These are phyloP conservation scores for Pseudonitzschia multistriata DNA, from an alignment of 108 stramenopile species.

Conservation along the genomic window DNA sequence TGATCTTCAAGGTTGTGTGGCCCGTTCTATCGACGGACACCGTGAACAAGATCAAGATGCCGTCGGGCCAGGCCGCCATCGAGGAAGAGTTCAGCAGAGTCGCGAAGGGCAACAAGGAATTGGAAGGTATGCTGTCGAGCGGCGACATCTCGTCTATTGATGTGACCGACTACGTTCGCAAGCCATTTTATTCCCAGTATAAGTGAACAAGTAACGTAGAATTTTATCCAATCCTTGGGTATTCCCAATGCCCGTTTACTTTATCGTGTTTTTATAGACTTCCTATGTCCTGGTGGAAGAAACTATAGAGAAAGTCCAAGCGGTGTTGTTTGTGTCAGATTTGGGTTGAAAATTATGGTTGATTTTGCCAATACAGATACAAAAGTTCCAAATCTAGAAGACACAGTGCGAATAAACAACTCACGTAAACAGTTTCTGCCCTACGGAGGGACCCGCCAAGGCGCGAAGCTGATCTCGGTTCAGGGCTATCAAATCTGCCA, in stretches of 20 bases:
- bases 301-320: neutral
- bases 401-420: neutral
- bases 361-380: no score
- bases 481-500: constrained; percentile 79
- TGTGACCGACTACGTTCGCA: neutral
- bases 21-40: constrained; percentile 24
- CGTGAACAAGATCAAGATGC: constrained; percentile 17
- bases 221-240: neutral
- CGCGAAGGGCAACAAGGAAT: neutral
- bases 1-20: constrained; percentile 6
- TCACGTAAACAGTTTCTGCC: constrained; percentile 85
- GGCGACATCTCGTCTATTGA: neutral
- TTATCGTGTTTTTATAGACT: neutral
- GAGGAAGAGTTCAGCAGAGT: neutral
- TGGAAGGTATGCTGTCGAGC: neutral
- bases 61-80: constrained; percentile 7
- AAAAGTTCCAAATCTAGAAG: neutral
- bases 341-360: no score
- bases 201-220: constrained; percentile 5
- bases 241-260: neutral
- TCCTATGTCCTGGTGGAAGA: constrained; percentile 13
- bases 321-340: no score
- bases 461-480: constrained; percentile 70
- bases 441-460: constrained; percentile 78
- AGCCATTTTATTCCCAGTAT: constrained; percentile 9